These are phyloP conservation scores for Pseudogymnoascus sp. DNA, from an alignment of 2,329 filamentous ascomycete species.

Conservation along the genomic window DNA sequence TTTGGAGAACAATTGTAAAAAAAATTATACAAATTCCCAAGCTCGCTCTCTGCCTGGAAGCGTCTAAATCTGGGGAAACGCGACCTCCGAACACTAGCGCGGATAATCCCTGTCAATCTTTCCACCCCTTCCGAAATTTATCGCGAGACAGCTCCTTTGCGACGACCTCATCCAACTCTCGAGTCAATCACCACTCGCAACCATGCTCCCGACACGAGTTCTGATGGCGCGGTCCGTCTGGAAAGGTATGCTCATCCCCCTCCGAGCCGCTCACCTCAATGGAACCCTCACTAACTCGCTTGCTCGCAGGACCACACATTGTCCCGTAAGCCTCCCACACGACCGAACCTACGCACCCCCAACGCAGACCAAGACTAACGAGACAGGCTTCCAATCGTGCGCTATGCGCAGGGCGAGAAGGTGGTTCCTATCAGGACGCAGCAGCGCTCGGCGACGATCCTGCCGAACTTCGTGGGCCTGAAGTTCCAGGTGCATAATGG, in stretches of 20 bases:
- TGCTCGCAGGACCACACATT: conserved; percentile 55
- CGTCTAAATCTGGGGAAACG: conserved; percentile 14
- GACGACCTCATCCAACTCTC: neutral
- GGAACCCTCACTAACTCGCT: conserved; percentile 20
- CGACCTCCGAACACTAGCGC: conserved; percentile 10
- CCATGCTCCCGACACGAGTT: conserved; percentile 53
- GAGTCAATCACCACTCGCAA: conserved; percentile 18
- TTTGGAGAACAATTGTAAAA: neutral
- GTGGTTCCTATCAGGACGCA: conserved; percentile 61
- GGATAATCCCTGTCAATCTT: conserved; percentile 10
- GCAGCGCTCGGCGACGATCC: conserved; percentile 63
- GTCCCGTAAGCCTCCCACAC: conserved; percentile 50
- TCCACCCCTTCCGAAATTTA: conserved; percentile 2
- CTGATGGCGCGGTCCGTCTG: conserved; percentile 60
- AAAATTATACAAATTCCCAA: conserved; percentile 1
- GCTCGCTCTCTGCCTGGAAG: neutral
- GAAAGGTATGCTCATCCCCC: conserved; percentile 51
- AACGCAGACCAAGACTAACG: conserved; percentile 30
- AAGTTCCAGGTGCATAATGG: conserved; percentile 68
- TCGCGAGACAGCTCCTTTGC: neutral
- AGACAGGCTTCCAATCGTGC: conserved; percentile 46
- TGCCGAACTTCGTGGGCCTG: conserved; percentile 65
- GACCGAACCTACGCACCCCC: conserved; percentile 12
- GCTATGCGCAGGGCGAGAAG: conserved; percentile 42
- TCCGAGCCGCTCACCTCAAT: conserved; percentile 6